Conservation (phyloP, 805 yeast species). For the Spathaspora hagerdaliae region DNA sequence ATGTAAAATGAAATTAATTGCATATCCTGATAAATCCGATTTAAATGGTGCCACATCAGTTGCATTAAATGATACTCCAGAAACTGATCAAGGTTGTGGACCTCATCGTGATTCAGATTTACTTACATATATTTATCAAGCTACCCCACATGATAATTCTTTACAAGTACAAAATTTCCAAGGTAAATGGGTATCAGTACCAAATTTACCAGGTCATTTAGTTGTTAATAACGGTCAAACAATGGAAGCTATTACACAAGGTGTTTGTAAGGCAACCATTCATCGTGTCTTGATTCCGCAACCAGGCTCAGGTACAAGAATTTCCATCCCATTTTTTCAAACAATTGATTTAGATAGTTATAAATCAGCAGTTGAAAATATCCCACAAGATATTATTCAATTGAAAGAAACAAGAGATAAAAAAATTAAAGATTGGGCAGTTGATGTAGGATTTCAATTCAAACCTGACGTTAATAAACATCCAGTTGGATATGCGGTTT, state of each 20-base stretch:
- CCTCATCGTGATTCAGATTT: constrained; percentile 68
- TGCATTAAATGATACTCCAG: constrained; percentile 25
- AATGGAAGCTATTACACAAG: constrained; percentile 54
- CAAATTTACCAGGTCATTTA: constrained; percentile 43
- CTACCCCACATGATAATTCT: constrained; percentile 44
- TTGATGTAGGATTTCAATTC: constrained; percentile 37
- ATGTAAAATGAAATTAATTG: constrained; percentile 50
- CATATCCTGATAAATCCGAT: constrained; percentile 46
- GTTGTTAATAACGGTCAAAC: constrained; percentile 63
- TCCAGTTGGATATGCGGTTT: constrained; percentile 46
- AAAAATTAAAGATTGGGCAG: constrained; percentile 31
- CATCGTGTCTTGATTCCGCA: constrained; percentile 49
- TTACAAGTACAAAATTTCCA: constrained; percentile 53
- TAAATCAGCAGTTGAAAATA: constrained; percentile 23
- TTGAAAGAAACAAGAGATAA: constrained; percentile 33
- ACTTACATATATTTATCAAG: constrained; percentile 58
- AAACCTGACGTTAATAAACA: constrained; percentile 30
- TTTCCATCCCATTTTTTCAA: constrained; percentile 47
- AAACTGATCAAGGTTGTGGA: constrained; percentile 50
- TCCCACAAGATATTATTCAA: constrained; percentile 25
- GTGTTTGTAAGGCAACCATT: constrained; percentile 56
- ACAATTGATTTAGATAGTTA: constrained; percentile 38
- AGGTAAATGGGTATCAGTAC: constrained; percentile 56
- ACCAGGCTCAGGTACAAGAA: constrained; percentile 34
- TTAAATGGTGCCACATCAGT: constrained; percentile 16